Evolutionary conservation across 2,329 filamentous ascomycete genomes (phyloP), one percentile per base, ranked within the genome.

Genomic region (Amauroascus verrucosus): DNA sequence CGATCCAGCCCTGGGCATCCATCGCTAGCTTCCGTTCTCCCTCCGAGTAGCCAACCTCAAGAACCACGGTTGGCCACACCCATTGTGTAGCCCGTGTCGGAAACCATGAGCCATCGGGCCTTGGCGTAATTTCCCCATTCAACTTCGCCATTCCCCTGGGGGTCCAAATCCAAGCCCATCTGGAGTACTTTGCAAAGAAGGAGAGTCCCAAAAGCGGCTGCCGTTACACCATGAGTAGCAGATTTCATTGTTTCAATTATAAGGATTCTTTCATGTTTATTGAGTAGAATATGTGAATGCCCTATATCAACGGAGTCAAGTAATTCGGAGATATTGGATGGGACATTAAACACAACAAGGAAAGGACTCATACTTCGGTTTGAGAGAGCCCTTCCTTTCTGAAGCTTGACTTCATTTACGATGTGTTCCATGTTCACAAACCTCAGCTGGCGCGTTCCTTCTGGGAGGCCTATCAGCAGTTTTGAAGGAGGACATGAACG

Each of bases 1-100:
- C 54, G 0, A 56, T 45, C 54, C 54, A 56, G 28, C 35, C 33
- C 20, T 56, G 50, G 13, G 54, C 54, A 20, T 56, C 54, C 22
- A 56, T 38, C 18, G 50, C 54, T 7, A 56, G 33, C 37, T 53
- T 48, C 11, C n/a, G n/a, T 20, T 38, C 30, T 3, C 5, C 8
- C 24, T 56, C 50, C 7, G 50, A 44, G n/a, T 24, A 11, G 9
- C 54, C 45, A 2, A 50, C 40, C 26, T 53, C 50, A 5, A 56
- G 18, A 14, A 50, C 30, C 8, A 53, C 13, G 13, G 44, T 50
- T 2, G 45, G 54, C 54, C 35, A 56, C 5, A 18, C n/a, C 5
- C 6, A 18, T n/a, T 6, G 9, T 35, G 33, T 13, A 13, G 14
- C 30, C 30, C 11, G 6, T 6, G 6, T 11, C 11, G 33, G 33